Evolutionary conservation across 768 basidiomycete genomes (phyloP).

Genomic region (Tubosaeta sp.): DNA sequence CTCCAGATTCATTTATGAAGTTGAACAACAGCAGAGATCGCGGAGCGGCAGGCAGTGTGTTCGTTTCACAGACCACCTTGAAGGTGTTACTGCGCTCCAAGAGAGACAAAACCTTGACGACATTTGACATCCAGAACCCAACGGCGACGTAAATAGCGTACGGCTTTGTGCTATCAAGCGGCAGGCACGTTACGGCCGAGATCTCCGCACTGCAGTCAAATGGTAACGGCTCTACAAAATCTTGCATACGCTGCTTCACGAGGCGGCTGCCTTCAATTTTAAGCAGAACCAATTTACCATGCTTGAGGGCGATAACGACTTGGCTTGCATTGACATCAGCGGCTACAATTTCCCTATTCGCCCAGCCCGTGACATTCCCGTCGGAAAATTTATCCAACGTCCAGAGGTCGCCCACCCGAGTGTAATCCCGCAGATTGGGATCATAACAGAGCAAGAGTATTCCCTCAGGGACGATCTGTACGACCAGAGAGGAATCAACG

Average conservation of each 20-base stretch:
- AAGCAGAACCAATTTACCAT: constrained; percentile 50
- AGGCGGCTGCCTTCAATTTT: constrained; percentile 40
- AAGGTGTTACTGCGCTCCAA: constrained; percentile 11
- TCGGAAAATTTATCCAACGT: constrained; percentile 28
- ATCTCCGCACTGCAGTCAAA: constrained; percentile 44
- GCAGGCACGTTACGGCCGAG: constrained; percentile 64
- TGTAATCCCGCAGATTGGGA: constrained; percentile 37
- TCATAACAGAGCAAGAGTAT: constrained; percentile 59
- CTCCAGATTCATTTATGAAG: constrained; percentile 44
- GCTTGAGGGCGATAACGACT: constrained; percentile 55
- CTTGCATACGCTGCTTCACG: constrained; percentile 24
- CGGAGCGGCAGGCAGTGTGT: constrained; percentile 39
- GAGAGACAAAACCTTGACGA: constrained; percentile 52
- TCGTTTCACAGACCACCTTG: constrained; percentile 24
- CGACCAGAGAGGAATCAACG: constrained; percentile 48
- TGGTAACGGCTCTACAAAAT: constrained; percentile 21
- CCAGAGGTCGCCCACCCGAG: constrained; percentile 40
- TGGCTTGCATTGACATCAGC: constrained; percentile 70
- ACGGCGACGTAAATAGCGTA: constrained; percentile 52
- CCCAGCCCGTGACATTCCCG: constrained; percentile 18
- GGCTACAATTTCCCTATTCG: constrained; percentile 51
- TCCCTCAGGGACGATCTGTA: constrained; percentile 67
- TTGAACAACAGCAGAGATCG: constrained; percentile 50
- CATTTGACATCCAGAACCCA: constrained; percentile 74
- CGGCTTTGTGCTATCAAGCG: constrained; percentile 43